These are phyloP conservation scores for Ailanthus altissimus DNA, from an alignment of 345 rosid species.

Conservation along the genomic window DNA sequence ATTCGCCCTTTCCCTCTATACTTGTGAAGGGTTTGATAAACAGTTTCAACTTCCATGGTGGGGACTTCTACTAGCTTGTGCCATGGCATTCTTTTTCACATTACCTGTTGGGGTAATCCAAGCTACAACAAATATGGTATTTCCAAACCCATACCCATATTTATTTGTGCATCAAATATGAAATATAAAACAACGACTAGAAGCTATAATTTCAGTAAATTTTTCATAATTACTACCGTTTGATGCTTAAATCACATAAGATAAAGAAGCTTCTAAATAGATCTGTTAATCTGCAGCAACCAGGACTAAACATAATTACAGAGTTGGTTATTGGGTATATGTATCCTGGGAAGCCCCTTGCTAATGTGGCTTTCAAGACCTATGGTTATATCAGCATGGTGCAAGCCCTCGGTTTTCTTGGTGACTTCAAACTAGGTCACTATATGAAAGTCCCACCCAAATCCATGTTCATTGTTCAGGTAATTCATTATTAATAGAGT, in stretches of 20 bases:
- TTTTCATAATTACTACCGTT: background rate
- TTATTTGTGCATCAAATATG: background rate
- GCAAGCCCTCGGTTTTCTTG: constrained; percentile 48
- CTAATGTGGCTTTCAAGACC: constrained; percentile 51
- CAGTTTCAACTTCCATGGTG: constrained; percentile 62
- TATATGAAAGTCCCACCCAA: constrained; percentile 63
- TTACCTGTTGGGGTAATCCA: constrained; percentile 50
- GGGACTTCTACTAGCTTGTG: constrained; percentile 46
- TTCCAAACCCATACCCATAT: background rate
- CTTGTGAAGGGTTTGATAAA: constrained; percentile 48
- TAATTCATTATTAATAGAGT: constrained; percentile 8
- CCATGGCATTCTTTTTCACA: constrained; percentile 48
- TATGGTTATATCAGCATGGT: constrained; percentile 47
- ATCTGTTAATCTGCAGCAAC: constrained; percentile 38
- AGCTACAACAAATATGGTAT: constrained; percentile 64
- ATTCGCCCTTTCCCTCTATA: constrained; percentile 38
- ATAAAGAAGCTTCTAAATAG: background rate
- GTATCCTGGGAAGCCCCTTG: constrained; percentile 56
- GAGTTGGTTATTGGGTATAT: constrained; percentile 60
- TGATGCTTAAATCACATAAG: background rate
- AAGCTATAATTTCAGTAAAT: background rate
- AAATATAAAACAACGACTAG: background rate
- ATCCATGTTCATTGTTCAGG: constrained; percentile 62
- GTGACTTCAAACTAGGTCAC: constrained; percentile 62
- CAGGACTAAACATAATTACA: constrained; percentile 46